Conservation (phyloP, 306 rosid genomes). For the Pachyrhizus erosus region DNA sequence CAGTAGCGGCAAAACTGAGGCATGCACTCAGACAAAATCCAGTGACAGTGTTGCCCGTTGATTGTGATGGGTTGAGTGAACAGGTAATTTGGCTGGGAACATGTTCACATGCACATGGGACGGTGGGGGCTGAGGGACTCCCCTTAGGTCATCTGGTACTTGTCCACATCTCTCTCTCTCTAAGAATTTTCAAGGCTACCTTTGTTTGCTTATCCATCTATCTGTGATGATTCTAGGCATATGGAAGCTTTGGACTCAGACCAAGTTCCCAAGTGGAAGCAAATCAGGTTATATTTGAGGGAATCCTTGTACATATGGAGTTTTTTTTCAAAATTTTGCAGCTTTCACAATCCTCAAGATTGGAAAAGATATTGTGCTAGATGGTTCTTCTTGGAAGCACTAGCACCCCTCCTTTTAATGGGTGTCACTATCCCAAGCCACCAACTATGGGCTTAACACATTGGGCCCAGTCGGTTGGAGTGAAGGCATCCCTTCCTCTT, state of each 20-base stretch:
- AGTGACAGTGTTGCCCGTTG: not conserved
- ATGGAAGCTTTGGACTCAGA: not conserved
- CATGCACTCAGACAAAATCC: not conserved
- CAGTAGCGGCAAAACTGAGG: not conserved
- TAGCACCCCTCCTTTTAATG: conserved; percentile 10
- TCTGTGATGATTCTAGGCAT: not conserved
- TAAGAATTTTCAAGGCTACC: not conserved
- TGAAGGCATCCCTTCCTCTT: conserved; percentile 30
- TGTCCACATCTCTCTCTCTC: conserved; percentile 47
- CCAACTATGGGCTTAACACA: conserved; percentile 49
- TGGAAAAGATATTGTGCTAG: conserved; percentile 43
- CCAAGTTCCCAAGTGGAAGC: conserved; percentile 27
- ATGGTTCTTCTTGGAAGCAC: conserved; percentile 34
- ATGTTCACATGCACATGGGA: conserved; percentile 76
- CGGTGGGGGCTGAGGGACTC: conserved; percentile 52
- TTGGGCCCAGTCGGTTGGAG: conserved; percentile 56
- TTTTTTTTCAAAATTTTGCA: not conserved
- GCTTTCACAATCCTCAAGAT: conserved; percentile 50
- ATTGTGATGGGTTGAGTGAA: conserved; percentile 27
- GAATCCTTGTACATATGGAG: not conserved
- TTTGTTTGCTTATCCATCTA: not conserved
- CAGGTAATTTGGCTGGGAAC: conserved; percentile 49
- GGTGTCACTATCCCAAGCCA: conserved; percentile 50
- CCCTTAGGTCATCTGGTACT: conserved; percentile 50
- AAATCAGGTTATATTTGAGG: conserved; percentile 10